These are phyloP conservation scores for Fonsecaea monophora DNA, from an alignment of 2,329 filamentous ascomycete species.

Conservation along the genomic window DNA sequence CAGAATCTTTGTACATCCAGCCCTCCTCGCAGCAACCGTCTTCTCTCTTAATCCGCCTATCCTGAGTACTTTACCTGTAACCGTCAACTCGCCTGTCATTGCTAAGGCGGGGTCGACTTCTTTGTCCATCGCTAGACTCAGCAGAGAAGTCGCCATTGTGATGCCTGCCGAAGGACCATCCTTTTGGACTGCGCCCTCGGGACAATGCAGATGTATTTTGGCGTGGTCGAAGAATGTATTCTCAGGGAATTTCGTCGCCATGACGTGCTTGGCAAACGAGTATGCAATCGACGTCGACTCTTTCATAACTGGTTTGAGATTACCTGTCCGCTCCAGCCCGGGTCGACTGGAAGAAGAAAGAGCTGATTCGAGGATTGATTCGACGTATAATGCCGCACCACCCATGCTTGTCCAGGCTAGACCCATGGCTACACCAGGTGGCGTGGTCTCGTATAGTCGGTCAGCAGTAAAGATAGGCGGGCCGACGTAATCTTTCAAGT, in stretches of 20 bases:
- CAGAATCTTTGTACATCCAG: constrained; percentile 89
- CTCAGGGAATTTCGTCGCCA: constrained; percentile 82
- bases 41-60: constrained; percentile 96
- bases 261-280: constrained; percentile 88
- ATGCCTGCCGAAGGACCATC: constrained; percentile 92
- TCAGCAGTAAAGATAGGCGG: constrained; percentile 95
- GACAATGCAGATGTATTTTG: constrained; percentile 92
- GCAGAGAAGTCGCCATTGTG: constrained; percentile 93
- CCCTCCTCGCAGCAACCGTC: constrained; percentile 91
- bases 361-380: constrained; percentile 89
- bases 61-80: constrained; percentile 93
- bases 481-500: constrained; percentile 94
- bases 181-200: constrained; percentile 94
- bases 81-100: constrained; percentile 96
- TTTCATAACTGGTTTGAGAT: constrained; percentile 96
- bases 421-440: constrained; percentile 95
- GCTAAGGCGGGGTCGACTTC: constrained; percentile 84
- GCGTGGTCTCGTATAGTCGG: constrained; percentile 90
- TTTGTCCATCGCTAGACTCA: constrained; percentile 81
- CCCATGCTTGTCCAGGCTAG: constrained; percentile 98
- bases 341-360: constrained; percentile 76
- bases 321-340: constrained; percentile 88
- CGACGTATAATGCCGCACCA: constrained; percentile 93
- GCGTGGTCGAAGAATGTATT: constrained; percentile 98
- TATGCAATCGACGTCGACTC: constrained; percentile 95